These are phyloP conservation scores for Rhodotorula sp. DNA, from an alignment of 1,284 basidiomycete genomes.

Conservation along the genomic window DNA sequence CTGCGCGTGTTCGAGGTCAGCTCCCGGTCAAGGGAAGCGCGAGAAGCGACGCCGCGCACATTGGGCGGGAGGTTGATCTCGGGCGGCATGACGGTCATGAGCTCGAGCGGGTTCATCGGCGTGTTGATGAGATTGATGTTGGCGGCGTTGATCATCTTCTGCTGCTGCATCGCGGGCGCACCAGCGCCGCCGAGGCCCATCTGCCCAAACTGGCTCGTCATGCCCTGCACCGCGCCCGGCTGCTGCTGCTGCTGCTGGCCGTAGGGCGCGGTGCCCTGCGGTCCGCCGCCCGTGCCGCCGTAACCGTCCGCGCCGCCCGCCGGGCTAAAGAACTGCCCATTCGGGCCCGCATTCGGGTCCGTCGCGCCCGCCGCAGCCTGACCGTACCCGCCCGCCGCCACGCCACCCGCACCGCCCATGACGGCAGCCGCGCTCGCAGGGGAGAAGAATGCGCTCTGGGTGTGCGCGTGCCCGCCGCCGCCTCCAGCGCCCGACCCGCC, in stretches of 20 bases:
- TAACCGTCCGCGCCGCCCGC: neutral
- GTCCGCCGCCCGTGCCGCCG: neutral
- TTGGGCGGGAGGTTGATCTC: slow-evolving; percentile 84
- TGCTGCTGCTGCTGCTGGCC: neutral
- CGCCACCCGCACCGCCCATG: neutral
- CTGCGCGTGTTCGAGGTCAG: slow-evolving; percentile 29
- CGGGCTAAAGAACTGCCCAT: slow-evolving; percentile 20
- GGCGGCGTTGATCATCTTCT: slow-evolving; percentile 6
- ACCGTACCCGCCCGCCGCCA: neutral
- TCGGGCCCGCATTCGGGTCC: neutral
- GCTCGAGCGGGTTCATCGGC: slow-evolving; percentile 78
- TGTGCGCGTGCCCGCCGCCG: slow-evolving; percentile 31
- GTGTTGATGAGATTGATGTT: slow-evolving; percentile 75
- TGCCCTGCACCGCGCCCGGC: slow-evolving; percentile 58
- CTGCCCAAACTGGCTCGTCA: slow-evolving; percentile 80
- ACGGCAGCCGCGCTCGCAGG: slow-evolving; percentile 18
- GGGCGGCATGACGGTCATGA: slow-evolving; percentile 78
- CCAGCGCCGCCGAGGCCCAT: slow-evolving; percentile 64
- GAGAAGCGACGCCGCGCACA: slow-evolving; percentile 50
- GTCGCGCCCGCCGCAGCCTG: neutral
- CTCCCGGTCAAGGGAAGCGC: neutral
- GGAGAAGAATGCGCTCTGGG: slow-evolving; percentile 33
- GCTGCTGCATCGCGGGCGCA: neutral
- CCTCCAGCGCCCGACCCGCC: neutral
- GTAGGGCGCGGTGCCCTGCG: neutral